Base-by-base conservation (phyloP, 768 basidiomycete genomes). In the Phanerochaete sordida region DNA sequence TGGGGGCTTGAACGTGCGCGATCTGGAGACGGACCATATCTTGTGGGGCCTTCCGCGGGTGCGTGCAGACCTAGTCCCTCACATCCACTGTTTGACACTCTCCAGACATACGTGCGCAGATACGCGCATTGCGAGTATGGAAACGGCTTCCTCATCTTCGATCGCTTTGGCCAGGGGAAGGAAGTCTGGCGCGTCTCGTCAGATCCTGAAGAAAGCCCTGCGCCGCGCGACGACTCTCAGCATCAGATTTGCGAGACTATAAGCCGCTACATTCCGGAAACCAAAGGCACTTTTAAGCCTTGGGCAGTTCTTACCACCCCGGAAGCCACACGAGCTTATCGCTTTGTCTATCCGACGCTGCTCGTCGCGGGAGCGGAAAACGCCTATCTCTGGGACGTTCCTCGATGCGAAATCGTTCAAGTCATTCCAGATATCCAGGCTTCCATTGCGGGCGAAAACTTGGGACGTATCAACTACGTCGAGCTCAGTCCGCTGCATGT, bases 111-210 rank as follows among this genome's bases (percentile, higher is more conserved):
- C 66, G 81, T 88, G 28, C 79, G 80, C 33, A 63, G 67, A 9
- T 80, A 76, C 49, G 89, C 90, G 0, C 90, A 92, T 66, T 81
- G 83, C 64, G 91, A 93, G 70, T 93, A 91, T 63, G 84, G 76
- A 15, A 73, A 80, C 28, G 91, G 91, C 9, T 91, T 82, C 66
- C 74, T 91, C 49, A 73, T 92, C 49, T 89, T 91, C 68, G 87
- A 91, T 65, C 81, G 86, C 30, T 47, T 69, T 23, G 79, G 77
- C 28, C 77, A 79, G 9, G 66, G 73, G 62, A 87, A 87, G 63
- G 91, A 93, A 68, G 83, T 91, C 15, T 93, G 91, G 91, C 76
- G 86, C 28, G 78, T 66, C 27, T 66, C 76, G 6, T 64, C 73
- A 3, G 73, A 76, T 37, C 44, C 59, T 54, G 57, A 56, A 9